Evolutionary conservation across 768 basidiomycete species (phyloP), one percentile per base, ranked within the genome.

Genomic region (Tubosaeta sp.): DNA sequence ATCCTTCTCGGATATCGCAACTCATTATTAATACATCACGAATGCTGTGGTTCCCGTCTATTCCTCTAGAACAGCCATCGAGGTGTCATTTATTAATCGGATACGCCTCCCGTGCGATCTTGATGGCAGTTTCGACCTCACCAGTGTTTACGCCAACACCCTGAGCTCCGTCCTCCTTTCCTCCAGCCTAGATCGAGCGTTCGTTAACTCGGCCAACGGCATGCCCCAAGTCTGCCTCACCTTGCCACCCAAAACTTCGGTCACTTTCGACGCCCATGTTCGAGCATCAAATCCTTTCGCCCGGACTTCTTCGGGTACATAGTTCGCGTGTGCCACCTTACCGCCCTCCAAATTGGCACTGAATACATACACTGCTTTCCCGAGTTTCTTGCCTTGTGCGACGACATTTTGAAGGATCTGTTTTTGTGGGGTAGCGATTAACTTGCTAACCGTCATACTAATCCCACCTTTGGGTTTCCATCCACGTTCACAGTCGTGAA

Each of bases 101-200:
- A 57, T 69, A 77, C 34, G 58, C 76, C 44, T 71, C 63, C 54
- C 71, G 71, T 4, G 89, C 91, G 21, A 75, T 73, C 49, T 60
- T 63, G 18, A 92, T 59, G 1, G 90, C 94, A 52, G 87, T 89
- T 14, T 77, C 71, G 3, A 92, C 70, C 68, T 79, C 84, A 22
- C 69, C 69, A 1, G 77, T 67, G 54, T 90, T 77, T 3, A 74
- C 70, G 27, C 96, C 96, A 13, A 95, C 83, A 22, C 96, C 96
- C 63, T 94, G 92, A 2, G 88, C 87, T 49, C 81, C 79, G 32
- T 98, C 96, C 52, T 91, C 91, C 70, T 94, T 97, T 13, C 96
- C 96, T 48, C 96, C 96, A 46, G 92, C 92, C 91, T 94, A 50
- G 47, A 48, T 52, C 25, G 34, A 51, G 22, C 45, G 32, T 53